These are phyloP conservation scores for Avena insularis DNA, from an alignment of 176 grass and related monocot genomes.

Conservation along the genomic window DNA sequence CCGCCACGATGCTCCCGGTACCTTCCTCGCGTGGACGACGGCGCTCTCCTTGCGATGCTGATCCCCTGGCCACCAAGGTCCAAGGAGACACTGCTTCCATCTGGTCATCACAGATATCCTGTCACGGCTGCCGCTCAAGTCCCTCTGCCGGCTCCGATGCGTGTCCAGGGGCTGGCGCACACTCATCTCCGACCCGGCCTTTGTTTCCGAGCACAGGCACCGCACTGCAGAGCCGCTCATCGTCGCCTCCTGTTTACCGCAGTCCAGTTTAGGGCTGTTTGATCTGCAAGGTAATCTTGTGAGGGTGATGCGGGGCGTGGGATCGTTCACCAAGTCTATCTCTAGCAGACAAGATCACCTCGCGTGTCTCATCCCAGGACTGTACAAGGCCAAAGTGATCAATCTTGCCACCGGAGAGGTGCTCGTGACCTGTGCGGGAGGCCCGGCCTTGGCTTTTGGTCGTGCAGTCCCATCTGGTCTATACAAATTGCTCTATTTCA, in stretches of 20 bases:
- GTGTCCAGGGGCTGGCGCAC: neutral
- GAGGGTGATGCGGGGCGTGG: neutral
- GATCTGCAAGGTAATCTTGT: neutral
- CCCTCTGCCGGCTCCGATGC: conserved; percentile 5
- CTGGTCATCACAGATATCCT: neutral
- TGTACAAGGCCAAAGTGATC: neutral
- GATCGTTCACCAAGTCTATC: neutral
- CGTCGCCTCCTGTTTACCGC: neutral
- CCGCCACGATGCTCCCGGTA: too few relatives aligned
- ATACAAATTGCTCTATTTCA: neutral
- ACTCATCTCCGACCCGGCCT: neutral
- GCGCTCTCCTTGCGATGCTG: neutral
- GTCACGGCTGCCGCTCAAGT: neutral
- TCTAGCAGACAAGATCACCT: neutral
- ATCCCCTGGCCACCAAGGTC: neutral
- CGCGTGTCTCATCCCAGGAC: neutral
- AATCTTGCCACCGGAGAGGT: neutral
- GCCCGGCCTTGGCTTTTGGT: neutral
- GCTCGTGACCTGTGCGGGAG: neutral
- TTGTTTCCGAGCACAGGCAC: neutral
- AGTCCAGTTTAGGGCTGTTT: neutral
- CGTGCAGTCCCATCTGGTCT: neutral
- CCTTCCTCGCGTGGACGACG: neutral
- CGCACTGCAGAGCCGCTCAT: neutral
- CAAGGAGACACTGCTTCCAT: neutral